Evolutionary conservation across 2,329 filamentous ascomycete species (phyloP), one percentile per base, ranked within the genome.

Genomic region (Xylariaceae sp.): DNA sequence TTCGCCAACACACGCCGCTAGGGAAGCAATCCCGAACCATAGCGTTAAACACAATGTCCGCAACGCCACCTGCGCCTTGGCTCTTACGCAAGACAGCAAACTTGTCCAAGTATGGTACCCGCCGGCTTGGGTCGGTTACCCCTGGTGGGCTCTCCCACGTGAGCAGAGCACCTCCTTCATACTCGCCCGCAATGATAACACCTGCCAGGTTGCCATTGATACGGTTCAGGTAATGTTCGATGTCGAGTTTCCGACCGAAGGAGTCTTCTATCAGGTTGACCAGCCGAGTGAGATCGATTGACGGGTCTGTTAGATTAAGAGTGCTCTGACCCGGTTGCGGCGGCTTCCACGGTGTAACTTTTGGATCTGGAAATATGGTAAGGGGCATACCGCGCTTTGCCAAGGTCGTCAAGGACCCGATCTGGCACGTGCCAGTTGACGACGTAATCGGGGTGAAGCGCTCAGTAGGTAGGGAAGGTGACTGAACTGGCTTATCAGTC

Each of bases 31-130:
- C 86, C 34, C 89, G 83, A 4, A 96, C 90, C 89, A 99, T 96
- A 39, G 92, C 88, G 63, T 95, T 96, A 76, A 97, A 99, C 6
- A 99, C 89, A 45, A 97, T 88, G 71, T 99, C 94, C 1, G 94
- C 93, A 2, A 97, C 92, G 2, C 94, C 93, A 1, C 91, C 91
- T 0, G 89, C 90, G 0, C 94, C 94, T 73, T 99, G 94, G 10
- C 88, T 89, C 61, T 86, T 88, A 66, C 89, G 93, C 13, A 96
- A 80, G 0, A 99, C 94, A 0, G 94, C 94, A 71, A 99, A 97
- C 73, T 99, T 99, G 75, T 99, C 94, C 35, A 99, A 81, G 72
- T 99, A 99, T 0, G 94, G 94, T 0, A 99, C 89, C 65, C 91
- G 82, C 8, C 89, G 82, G 1, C 80, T 80, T 41, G 80, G 80